Base-by-base conservation (phyloP, 441 rosid genomes). In the Gossypium gossypioides region DNA sequence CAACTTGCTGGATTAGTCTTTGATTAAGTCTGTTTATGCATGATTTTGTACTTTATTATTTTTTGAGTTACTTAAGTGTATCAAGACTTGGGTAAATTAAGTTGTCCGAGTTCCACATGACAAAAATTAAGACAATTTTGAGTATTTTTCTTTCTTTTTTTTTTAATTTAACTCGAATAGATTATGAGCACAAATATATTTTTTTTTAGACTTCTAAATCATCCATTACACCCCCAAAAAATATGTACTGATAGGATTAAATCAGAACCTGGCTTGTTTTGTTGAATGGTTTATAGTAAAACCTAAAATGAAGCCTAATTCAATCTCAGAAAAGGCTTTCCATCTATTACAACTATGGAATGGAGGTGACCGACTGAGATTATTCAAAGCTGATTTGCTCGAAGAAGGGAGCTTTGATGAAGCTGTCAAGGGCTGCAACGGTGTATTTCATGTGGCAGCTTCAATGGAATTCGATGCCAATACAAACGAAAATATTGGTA, bases 371-470 rank as follows among this genome's bases (percentile, higher is more conserved):
- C 81, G 80, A 66, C 72, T 93, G 80, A 82, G 84, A 85, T 58
- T 89, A 74, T 86, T 89, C 86, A 83, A 64, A 81, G 97, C 94
- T 25, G 92, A 88, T 78, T 76, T 93, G 79, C 82, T 77, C 52
- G 84, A 85, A 52, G 84, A 91, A 57, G 94, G 96, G 56, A 88
- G 93, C 86, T 89, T 87, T 42, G 91, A 93, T 54, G 88, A 89
- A 76, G 94, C 97, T 55, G 81, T 93, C 15, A 72, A 76, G 15
- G 90, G 86, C 73, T 93, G 97, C 34, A 73, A 82, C 50, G 97
- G 97, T 13, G 94, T 89, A n/a, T 93, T 89, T 70, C 98, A 91
- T 68, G 91, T 93, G 9, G 97, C 98, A 19, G 90, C 94, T 78
- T 82, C 91, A 18, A 86, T 93, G 97, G 87, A 88, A 72, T 91